Evolutionary conservation across 2,329 filamentous ascomycete genomes (phyloP), one percentile per base, ranked within the genome.

Genomic region (Fusarium virguliforme): DNA sequence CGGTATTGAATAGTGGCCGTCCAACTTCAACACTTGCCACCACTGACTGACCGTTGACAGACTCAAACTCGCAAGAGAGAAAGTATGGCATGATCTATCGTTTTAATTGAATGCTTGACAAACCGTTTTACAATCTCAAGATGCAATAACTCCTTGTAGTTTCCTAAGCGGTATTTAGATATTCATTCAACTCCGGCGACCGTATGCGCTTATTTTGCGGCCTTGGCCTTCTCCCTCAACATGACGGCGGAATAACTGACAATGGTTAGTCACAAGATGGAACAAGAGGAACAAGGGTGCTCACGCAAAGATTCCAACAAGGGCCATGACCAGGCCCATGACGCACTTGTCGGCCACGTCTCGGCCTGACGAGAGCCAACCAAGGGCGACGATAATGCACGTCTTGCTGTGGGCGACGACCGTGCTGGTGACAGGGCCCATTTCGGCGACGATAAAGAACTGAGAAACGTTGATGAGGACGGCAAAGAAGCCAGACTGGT

Each of bases 401-500:
- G 34, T 56, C 37, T 56, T 56, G 35, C 34, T 40, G 15, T 56
- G 53, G 3, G 53, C 53, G 35, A 56, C 53, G 6, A 56, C 53
- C 13, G 54, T 56, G 37, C 54, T 56, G 12, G 54, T 40, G 18
- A 56, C 54, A 13, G 54, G 54, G 3, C 54, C 34, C 37, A 56
- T 28, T 15, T 56, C 53, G 6, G 54, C 54, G 8, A 56, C 37
- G 26, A 56, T 56, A 3, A 56, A 40, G 55, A 58, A 43, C 8
- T 58, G 64, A 22, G 86, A 88, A 76, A 90, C 85, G 76, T 92
- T 92, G 81, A 92, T 90, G 57, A 91, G 80, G 38, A 87, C 87
- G 15, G 90, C 90, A 70, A 91, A 89, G 10, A 86, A 67, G 26
- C 90, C 90, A 65, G 88, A 91, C 87, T 90, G 62, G 8, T 30